Base-by-base conservation (phyloP, 768 basidiomycete genomes). In the Mrakia blollopis region DNA sequence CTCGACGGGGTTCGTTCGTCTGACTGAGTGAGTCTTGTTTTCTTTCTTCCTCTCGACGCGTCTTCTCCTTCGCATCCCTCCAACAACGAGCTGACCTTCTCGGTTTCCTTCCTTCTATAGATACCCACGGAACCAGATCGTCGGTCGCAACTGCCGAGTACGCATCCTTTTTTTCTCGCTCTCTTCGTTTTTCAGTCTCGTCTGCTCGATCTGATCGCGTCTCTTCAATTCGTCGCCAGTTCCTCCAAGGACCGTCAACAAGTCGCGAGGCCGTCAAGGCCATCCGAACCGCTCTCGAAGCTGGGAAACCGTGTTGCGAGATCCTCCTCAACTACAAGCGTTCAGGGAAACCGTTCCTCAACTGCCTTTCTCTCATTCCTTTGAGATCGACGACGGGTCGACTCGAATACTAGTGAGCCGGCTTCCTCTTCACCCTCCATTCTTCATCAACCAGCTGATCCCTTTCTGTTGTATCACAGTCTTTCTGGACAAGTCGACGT, bases 251-350 rank as follows among this genome's bases (percentile, higher is more conserved):
- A 7, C 65, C 65, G 2, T 68, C 65, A 4, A 68, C 65, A 23
- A 68, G 39, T 68, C 65, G 35, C 10, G 65, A 68, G n/a, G 65
- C 65, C 9, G 65, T 68, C 37, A 18, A n/a, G 21, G 65, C 65
- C 37, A 68, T 68, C 25, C 14, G 65, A 37, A 41, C 35, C 1
- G 65, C 65, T 44, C 37, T 68, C 13, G 18, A 39, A 7, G 65
- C 65, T 68, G 65, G 65, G 13, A 68, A 68, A 37, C 65, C 65
- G 5, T 68, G 65, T 23, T 68, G 65, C 65, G 65, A 68, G 65
- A 68, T 68, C 39, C 65, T 68, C 7, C 65, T 68, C 37, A 68
- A 68, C 65, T 68, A 68, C 37, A 68, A 68, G 37, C 39, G 65
- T 1, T 39, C 37, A 1, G 65, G 65, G 23, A n/a, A 68, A 37